Evolutionary conservation across 2,329 filamentous ascomycete genomes (phyloP).

Genomic region (Tetracladium maxilliforme): DNA sequence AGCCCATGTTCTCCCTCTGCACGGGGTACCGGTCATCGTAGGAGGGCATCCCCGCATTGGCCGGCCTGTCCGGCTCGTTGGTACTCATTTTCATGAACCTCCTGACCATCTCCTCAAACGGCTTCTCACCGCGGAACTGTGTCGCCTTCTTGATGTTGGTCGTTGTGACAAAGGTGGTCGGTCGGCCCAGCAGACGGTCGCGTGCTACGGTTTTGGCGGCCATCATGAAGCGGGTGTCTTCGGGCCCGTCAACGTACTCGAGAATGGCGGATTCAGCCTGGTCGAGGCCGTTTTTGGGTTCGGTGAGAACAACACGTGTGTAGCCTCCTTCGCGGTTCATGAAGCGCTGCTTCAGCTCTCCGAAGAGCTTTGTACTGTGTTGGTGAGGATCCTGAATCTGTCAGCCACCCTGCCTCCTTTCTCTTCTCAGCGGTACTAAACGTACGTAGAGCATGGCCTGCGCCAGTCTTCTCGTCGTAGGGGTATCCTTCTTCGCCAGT

Average conservation of each 20-base stretch:
- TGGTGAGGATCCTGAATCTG: too few relatives aligned
- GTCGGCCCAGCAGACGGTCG: conserved; percentile 36
- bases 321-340: conserved; percentile 71
- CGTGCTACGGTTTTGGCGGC: conserved; percentile 73
- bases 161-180: conserved; percentile 55
- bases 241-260: conserved; percentile 86
- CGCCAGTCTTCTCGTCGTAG: conserved; percentile 63
- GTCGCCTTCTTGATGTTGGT: conserved; percentile 78
- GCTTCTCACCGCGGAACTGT: conserved; percentile 53
- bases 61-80: conserved; percentile 8
- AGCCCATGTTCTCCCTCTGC: too few relatives aligned
- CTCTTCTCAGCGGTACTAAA: conserved; percentile 7
- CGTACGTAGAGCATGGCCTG: conserved; percentile 74
- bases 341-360: conserved; percentile 69
- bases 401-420: too few relatives aligned
- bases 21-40: not conserved
- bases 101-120: conserved; percentile 51
- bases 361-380: conserved; percentile 91
- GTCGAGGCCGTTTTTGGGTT: conserved; percentile 74
- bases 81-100: conserved; percentile 20
- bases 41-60: not conserved
- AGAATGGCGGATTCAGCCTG: conserved; percentile 84
- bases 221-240: conserved; percentile 88
- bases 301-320: conserved; percentile 84
- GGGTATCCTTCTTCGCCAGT: conserved; percentile 82